A percentile compares a stretch with the other conserved stretches of the same genome.
Evolutionary conservation across 2,329 filamentous ascomycete species (phyloP).

Genomic region (Magnaporthiopsis incrustans): DNA sequence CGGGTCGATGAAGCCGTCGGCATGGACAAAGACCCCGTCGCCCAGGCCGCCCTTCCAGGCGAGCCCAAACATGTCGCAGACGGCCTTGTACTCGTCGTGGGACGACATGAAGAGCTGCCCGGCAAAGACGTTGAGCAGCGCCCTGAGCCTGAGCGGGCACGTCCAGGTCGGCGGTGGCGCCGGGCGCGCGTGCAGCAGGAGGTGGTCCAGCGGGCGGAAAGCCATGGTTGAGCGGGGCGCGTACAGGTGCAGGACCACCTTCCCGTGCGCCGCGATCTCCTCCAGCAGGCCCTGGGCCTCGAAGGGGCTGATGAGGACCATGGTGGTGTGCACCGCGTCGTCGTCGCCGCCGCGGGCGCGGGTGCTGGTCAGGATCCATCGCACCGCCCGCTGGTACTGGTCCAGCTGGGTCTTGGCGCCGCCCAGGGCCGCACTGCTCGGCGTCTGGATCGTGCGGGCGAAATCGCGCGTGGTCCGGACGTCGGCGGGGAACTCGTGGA

Average conservation of each 20-base stretch:
- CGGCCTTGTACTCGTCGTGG: constrained; percentile 42
- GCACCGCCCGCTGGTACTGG: constrained; percentile 30
- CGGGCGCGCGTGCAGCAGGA: constrained; percentile 36
- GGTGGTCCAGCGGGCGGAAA: constrained; percentile 31
- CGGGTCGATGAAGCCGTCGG: constrained; percentile 4
- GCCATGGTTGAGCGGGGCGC: constrained; percentile 32
- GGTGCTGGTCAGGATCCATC: constrained; percentile 40
- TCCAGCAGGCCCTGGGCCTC: constrained; percentile 48
- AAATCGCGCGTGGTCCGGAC: constrained; percentile 46
- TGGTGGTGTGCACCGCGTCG: constrained; percentile 9
- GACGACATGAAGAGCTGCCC: constrained; percentile 56
- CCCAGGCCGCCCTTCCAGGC: neutral
- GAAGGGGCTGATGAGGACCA: constrained; percentile 52
- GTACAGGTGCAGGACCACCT: constrained; percentile 42
- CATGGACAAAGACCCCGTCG: neutral
- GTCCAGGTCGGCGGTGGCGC: constrained; percentile 7
- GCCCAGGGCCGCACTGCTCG: no score
- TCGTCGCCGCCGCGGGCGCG: constrained; percentile 6
- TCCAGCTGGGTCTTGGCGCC: neutral
- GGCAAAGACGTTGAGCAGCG: constrained; percentile 56
- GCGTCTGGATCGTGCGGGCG: constrained; percentile 23
- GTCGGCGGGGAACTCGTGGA: constrained; percentile 29
- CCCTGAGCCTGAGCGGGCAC: constrained; percentile 22
- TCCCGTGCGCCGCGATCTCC: constrained; percentile 23
- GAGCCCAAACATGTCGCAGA: constrained; percentile 42